phyloP scores from a whole-genome alignment of 2,329 filamentous ascomycete genomes.

The Aspergillus hortae region DNA sequence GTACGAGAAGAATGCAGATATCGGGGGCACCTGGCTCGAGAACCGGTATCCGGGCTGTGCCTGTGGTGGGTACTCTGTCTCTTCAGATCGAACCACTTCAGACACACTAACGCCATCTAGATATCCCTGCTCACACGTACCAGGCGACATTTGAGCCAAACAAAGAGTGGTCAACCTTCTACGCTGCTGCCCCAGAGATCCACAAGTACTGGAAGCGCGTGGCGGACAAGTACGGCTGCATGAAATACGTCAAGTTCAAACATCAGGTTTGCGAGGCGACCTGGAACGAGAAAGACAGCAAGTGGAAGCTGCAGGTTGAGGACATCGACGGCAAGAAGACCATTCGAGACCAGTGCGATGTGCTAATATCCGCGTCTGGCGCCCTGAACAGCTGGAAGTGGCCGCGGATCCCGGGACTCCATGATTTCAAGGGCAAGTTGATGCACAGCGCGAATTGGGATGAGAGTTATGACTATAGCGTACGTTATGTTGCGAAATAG shows the following conservation, averaged over 20 bases:
- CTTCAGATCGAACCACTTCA: not conserved
- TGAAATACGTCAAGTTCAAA: conserved; percentile 46
- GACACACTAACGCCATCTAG: conserved; percentile 14
- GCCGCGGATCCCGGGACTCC: conserved; percentile 46
- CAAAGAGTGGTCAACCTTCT: conserved; percentile 48
- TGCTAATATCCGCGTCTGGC: conserved; percentile 39
- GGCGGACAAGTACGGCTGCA: conserved; percentile 42
- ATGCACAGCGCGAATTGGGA: conserved; percentile 46
- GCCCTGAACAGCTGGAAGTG: conserved; percentile 42
- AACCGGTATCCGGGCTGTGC: conserved; percentile 36
- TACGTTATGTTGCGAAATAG: conserved; percentile 7
- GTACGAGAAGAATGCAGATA: conserved; percentile 34
- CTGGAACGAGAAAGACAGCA: conserved; percentile 40
- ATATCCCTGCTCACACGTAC: conserved; percentile 48
- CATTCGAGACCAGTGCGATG: conserved; percentile 27
- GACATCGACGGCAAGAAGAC: conserved; percentile 17
- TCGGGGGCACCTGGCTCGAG: conserved; percentile 35
- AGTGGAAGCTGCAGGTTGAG: conserved; percentile 28
- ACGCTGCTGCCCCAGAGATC: conserved; percentile 48
- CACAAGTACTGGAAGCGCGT: conserved; percentile 48
- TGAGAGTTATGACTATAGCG: conserved; percentile 30
- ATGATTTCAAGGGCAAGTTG: conserved; percentile 45
- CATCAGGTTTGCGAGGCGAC: conserved; percentile 42
- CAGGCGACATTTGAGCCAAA: conserved; percentile 51
- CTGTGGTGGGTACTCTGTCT: conserved; percentile 24